A percentile compares a stretch with the other conserved stretches of the same genome.
These are phyloP conservation scores for Rhynchosporium secalis DNA, from an alignment of 2,329 filamentous ascomycete species.

Conservation along the genomic window DNA sequence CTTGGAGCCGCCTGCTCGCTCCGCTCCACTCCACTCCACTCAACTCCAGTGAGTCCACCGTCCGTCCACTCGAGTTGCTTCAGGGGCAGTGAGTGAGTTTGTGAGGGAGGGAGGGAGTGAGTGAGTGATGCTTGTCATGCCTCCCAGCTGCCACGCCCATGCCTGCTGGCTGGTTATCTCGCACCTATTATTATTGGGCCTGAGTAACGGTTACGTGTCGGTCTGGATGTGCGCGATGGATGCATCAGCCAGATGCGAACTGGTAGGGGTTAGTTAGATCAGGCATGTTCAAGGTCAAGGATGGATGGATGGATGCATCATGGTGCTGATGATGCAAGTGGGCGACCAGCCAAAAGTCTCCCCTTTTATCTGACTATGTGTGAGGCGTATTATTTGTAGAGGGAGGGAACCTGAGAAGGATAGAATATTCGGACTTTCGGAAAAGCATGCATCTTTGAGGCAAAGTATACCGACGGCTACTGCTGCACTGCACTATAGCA, in stretches of 20 bases:
- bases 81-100: not conserved
- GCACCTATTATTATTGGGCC: slow-evolving; percentile 22
- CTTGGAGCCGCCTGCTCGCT: slow-evolving; percentile 11
- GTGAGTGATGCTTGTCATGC: not conserved
- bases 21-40: too few species aligned
- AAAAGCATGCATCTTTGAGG: too few species aligned
- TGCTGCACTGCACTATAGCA: not conserved
- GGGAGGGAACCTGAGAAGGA: not conserved
- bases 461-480: too few species aligned
- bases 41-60: not conserved
- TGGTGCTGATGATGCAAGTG: not conserved
- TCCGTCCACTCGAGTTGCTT: slow-evolving; percentile 2
- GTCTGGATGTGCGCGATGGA: slow-evolving; percentile 9
- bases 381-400: not conserved
- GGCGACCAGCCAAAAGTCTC: slow-evolving; percentile 8
- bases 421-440: not conserved
- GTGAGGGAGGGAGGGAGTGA: too few species aligned
- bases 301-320: not conserved
- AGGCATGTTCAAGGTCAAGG: not conserved
- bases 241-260: slow-evolving; percentile 18
- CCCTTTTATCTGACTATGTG: slow-evolving; percentile 9
- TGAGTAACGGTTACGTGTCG: slow-evolving; percentile 10
- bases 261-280: not conserved
- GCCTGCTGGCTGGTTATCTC: slow-evolving; percentile 22
- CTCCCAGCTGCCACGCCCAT: slow-evolving; percentile 12